Evolutionary conservation across 495 filamentous ascomycete species (phyloP), one percentile per base, ranked within the genome.

Genomic region (Elasticomyces elasticus): DNA sequence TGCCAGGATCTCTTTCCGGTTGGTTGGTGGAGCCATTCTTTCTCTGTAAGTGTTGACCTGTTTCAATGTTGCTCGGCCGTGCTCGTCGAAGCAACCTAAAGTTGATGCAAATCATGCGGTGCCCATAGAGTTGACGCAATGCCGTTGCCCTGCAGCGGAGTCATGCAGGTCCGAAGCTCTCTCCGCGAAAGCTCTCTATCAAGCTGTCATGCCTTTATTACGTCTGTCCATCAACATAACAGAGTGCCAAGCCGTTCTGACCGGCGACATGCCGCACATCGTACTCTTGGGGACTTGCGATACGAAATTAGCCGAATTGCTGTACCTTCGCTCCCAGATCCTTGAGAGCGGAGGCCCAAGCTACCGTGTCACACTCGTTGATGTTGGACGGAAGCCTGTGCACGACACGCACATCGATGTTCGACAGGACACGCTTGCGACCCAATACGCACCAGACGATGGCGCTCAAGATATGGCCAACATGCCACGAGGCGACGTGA

Each of bases 281-380:
- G 68, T 76, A 51, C 65, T 85, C 23, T 62, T 86, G 28, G 83
- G 83, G 49, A 87, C 82, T 12, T 79, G 76, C 64, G 83, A 87
- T 64, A 84, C 82, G 45, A 87, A 87, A 60, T 73, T 80, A 11
- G 30, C 67, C 4, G 79, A 85, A 58, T 71, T 81, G 11, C 70
- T 83, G 15, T 82, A 77, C 65, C 72, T 81, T 26, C 69, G 73
- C 40, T 62, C 69, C 0, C 70, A 72, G 44, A 60, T 60, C 30
- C 43, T 56, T 9, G 24, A 44, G 5, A n/a, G 17, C 12, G 44
- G 23, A 17, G 56, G 45, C 11, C 6, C 10, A 20, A 24, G 26
- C 9, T 44, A 17, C 27, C 64, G 64, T 23, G 74, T 80, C 30
- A 67, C 73, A 31, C 44, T 84, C 35, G 71, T 84, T 52, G 82